Evolutionary conservation across 2,329 filamentous ascomycete genomes (phyloP).

Genomic region (Paracamarosporium sp.): DNA sequence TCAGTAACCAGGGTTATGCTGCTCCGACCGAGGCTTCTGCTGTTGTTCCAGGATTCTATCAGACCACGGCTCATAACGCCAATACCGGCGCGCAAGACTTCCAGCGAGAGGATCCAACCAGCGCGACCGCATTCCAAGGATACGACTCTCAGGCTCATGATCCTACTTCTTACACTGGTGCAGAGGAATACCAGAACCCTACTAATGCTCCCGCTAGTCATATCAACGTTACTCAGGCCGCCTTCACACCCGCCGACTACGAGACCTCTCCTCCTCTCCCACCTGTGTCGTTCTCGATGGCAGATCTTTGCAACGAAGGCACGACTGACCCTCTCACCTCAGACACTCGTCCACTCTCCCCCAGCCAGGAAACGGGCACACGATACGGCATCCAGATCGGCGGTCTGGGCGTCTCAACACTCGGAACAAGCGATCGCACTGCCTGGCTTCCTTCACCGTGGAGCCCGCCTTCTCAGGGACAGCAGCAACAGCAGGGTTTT

Average conservation of each 20-base stretch:
- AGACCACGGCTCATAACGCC: background rate
- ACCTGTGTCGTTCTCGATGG: background rate
- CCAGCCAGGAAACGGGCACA: conserved; percentile 17
- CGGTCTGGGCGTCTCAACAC: background rate
- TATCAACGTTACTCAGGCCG: too few relatives aligned
- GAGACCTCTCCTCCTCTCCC: background rate
- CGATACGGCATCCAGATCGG: conserved; percentile 25
- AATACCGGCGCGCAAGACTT: background rate
- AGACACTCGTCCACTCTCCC: conserved; percentile 21
- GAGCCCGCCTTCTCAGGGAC: conserved; percentile 9
- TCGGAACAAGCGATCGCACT: conserved; percentile 13
- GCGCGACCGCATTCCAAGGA: background rate
- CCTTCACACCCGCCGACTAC: background rate
- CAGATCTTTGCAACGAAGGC: background rate
- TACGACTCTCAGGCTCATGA: background rate
- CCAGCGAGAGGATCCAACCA: background rate
- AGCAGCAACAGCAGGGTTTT: conserved; percentile 8
- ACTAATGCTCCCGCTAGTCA: background rate
- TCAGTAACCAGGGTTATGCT: background rate
- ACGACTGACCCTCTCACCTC: background rate
- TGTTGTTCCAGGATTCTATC: background rate
- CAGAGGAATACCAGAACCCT: background rate
- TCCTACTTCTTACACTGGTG: background rate
- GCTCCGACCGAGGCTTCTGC: background rate
- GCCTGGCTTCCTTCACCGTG: conserved; percentile 14